A percentile compares a stretch with the other conserved stretches of the same genome.
Evolutionary conservation across 208 protist species (phyloP).

Genomic region (Sergeia podlipaevii): DNA sequence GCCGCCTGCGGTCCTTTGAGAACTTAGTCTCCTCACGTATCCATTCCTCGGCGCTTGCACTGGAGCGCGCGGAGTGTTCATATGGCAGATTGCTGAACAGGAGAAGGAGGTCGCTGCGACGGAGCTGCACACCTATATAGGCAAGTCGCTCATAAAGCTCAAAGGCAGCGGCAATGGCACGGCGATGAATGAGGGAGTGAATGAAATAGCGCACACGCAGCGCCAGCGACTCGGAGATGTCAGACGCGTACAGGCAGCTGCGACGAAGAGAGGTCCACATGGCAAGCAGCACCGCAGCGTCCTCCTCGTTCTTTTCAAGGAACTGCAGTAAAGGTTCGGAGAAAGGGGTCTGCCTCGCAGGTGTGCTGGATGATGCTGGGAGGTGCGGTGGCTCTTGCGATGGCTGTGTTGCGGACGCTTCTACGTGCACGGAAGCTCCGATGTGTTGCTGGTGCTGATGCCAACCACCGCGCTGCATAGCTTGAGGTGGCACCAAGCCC

Average conservation of each 20-base stretch:
- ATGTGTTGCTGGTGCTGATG: not conserved
- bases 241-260: slow-evolving; percentile 70
- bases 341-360: too few species aligned
- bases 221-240: slow-evolving; percentile 59
- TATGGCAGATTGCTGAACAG: slow-evolving; percentile 75
- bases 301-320: slow-evolving; percentile 62
- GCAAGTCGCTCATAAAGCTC: slow-evolving; percentile 67
- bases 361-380: too few species aligned
- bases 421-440: not conserved
- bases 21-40: too few species aligned
- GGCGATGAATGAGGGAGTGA: slow-evolving; percentile 58
- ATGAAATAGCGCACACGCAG: slow-evolving; percentile 67
- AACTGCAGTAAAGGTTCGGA: slow-evolving; percentile 62
- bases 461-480: not conserved
- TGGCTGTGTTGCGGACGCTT: too few species aligned
- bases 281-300: slow-evolving; percentile 64
- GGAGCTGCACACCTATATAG: slow-evolving; percentile 63
- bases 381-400: too few species aligned
- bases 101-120: slow-evolving; percentile 57
- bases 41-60: not conserved
- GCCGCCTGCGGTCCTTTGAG: too few species aligned
- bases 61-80: slow-evolving; percentile 30
- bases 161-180: slow-evolving; percentile 57
- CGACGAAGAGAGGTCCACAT: slow-evolving; percentile 81
- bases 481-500: not conserved